Evolutionary conservation across 2,329 filamentous ascomycete species (phyloP), one percentile per base, ranked within the genome.

Genomic region (Pestalotiopsis sp.): DNA sequence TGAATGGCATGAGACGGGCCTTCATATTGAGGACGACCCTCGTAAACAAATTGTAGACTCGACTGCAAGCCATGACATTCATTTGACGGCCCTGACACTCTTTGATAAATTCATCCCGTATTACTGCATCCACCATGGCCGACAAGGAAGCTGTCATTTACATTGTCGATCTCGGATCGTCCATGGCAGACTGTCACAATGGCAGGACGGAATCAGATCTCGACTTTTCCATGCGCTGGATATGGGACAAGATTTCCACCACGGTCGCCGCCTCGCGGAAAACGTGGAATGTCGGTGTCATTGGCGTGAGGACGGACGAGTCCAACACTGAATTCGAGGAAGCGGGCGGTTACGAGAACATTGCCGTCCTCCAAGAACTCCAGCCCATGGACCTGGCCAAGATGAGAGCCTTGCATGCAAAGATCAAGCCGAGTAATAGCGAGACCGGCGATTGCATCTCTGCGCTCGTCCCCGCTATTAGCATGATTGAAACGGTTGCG

Each of bases 141-240:
- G 91, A 93, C 71, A 99, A 99, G 79, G 94, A 98, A 83, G 94
- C 94, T 9, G 96, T 92, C 0, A 89, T 98, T 58, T 99, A 96
- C 80, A 92, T 99, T 74, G 82, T 99, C 70, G 96, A 99, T 81
- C 85, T 98, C 27, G 95, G 94, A 68, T 85, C 83, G 76, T 93
- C 95, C n/a, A 98, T 97, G 93, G 91, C 86, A 68, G 85, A 92
- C 77, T 87, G 85, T 74, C 88, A 90, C 74, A 86, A 89, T 81
- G 93, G 92, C 31, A 90, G 96, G 72, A 78, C 84, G 23, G 88
- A 95, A 78, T 92, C 92, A 3, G 92, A 98, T 78, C 87, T 99
- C 20, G 93, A 98, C 70, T 99, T 92, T 90, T 89, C 90, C 62
- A 91, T 98, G 89, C 89, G 90, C 71, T 99, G 97, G 81, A 88